A percentile compares a stretch with the other conserved stretches of the same genome.
phyloP scores from a whole-genome alignment of 495 filamentous ascomycete genomes.

The Penicillium silybi region DNA sequence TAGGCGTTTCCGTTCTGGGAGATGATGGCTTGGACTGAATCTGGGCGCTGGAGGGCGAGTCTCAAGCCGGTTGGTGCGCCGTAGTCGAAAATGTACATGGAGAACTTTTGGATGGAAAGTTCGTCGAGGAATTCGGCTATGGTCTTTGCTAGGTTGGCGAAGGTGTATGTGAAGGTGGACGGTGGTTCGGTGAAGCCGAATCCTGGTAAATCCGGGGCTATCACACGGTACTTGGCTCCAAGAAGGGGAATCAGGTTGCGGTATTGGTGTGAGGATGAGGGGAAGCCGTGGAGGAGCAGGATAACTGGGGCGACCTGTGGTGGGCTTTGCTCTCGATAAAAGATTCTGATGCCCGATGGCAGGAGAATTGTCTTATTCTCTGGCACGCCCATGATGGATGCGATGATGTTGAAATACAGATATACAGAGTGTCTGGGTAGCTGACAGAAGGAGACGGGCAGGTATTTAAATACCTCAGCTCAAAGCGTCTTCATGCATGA shows the following conservation, averaged over 20 bases:
- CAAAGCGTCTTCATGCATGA: no score
- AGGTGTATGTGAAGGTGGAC: constrained; percentile 46
- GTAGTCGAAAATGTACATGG: constrained; percentile 65
- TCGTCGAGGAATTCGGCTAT: constrained; percentile 45
- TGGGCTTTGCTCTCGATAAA: constrained; percentile 49
- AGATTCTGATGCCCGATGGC: constrained; percentile 32
- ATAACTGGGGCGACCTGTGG: constrained; percentile 40
- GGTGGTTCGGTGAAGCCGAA: constrained; percentile 56
- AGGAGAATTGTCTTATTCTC: no score
- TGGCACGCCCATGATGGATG: no score
- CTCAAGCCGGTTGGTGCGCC: constrained; percentile 56
- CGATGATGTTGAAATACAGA: no score
- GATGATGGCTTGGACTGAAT: constrained; percentile 51
- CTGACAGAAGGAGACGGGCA: no score
- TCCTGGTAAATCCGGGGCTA: constrained; percentile 60
- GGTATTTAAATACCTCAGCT: no score
- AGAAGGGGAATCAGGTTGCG: constrained; percentile 60
- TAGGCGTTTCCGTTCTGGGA: constrained; percentile 65
- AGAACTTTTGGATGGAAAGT: constrained; percentile 44
- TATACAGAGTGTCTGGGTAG: no score
- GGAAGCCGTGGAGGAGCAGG: constrained; percentile 63
- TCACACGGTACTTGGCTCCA: constrained; percentile 45
- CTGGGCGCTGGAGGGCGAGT: constrained; percentile 47
- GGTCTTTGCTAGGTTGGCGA: constrained; percentile 46
- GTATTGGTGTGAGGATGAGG: constrained; percentile 59